Percentiles rank a stretch among this genome's conserved stretches.
phyloP scores from a whole-genome alignment of 768 basidiomycete species.

The Chiua virens region DNA sequence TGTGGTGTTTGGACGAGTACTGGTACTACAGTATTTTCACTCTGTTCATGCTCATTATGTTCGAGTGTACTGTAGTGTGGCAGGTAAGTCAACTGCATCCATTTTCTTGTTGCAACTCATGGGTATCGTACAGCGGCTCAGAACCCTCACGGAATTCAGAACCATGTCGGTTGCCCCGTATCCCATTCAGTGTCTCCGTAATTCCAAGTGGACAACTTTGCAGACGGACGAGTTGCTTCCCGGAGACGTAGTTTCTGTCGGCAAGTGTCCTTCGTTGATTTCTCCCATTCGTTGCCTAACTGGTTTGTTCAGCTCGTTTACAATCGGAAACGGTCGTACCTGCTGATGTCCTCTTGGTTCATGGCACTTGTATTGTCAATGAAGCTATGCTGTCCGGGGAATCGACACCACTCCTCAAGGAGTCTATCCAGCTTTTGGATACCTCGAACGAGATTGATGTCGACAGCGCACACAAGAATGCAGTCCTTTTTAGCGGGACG shows the following conservation, averaged over 20 bases:
- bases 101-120: neutral
- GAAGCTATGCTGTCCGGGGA: slow-evolving; percentile 99
- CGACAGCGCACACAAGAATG: slow-evolving; percentile 84
- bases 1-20: slow-evolving; percentile 98
- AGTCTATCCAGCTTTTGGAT: slow-evolving; percentile 87
- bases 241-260: slow-evolving; percentile 83
- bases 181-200: slow-evolving; percentile 78
- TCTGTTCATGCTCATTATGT: slow-evolving; percentile 96
- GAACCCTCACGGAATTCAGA: slow-evolving; percentile 91
- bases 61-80: slow-evolving; percentile 98
- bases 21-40: slow-evolving; percentile 99
- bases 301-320: slow-evolving; percentile 48
- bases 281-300: slow-evolving; percentile 1
- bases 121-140: slow-evolving; percentile 62
- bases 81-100: slow-evolving; percentile 58
- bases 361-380: slow-evolving; percentile 94
- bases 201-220: slow-evolving; percentile 75
- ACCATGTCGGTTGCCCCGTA: slow-evolving; percentile 96
- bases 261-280: slow-evolving; percentile 43
- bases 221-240: slow-evolving; percentile 88
- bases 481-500: slow-evolving; percentile 93
- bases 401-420: slow-evolving; percentile 95
- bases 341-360: slow-evolving; percentile 89
- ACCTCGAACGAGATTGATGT: slow-evolving; percentile 75
- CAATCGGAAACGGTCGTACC: slow-evolving; percentile 86